Percentiles rank a stretch among this genome's conserved stretches.
These are phyloP conservation scores for Eucalyptus fibrosa DNA, from an alignment of 345 rosid genomes.

Conservation along the genomic window DNA sequence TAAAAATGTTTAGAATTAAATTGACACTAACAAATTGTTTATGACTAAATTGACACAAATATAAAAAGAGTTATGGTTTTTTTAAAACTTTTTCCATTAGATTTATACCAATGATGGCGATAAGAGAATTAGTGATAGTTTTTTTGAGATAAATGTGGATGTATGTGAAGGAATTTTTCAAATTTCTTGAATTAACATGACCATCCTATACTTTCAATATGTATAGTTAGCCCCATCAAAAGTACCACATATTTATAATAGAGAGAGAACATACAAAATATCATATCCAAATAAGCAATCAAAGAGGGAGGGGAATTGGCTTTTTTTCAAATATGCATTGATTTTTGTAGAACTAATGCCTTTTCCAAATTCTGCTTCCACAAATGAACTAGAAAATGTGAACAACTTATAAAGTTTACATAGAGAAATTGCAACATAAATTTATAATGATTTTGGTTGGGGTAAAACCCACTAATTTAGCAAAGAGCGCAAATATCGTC, in stretches of 20 bases:
- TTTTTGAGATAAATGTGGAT: neutral
- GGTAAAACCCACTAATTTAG: neutral
- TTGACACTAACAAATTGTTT: too few species aligned
- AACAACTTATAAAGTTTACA: neutral
- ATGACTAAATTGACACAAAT: accelerated
- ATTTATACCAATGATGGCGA: too few species aligned
- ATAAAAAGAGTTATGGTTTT: too few species aligned
- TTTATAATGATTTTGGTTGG: neutral
- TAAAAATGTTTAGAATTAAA: accelerated
- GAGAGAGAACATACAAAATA: too few species aligned
- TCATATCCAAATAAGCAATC: neutral
- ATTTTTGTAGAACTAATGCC: neutral
- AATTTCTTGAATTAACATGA: neutral
- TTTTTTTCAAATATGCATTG: neutral
- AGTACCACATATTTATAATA: too few species aligned
- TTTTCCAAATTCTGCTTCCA: neutral
- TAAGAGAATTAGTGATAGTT: neutral
- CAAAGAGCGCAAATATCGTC: neutral
- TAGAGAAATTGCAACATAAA: neutral
- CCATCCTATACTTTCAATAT: neutral
- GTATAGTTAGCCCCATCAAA: neutral
- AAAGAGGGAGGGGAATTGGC: neutral
- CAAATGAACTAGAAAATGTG: neutral
- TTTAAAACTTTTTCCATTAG: too few species aligned
- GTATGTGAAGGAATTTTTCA: neutral